Evolutionary conservation across 768 basidiomycete genomes (phyloP).

Genomic region (Pleurotus citrinopileatus): DNA sequence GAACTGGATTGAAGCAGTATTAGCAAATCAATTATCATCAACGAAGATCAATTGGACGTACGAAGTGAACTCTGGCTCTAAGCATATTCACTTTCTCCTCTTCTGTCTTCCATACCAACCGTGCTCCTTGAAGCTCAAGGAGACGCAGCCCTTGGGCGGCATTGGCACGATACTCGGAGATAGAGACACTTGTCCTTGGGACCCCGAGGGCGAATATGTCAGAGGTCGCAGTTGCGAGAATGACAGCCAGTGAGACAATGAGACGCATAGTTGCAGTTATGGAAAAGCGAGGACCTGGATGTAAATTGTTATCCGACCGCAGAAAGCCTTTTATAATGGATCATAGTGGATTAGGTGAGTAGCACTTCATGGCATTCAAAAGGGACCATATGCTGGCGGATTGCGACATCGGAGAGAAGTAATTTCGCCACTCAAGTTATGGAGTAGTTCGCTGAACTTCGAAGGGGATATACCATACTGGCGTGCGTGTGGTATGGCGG

Average conservation of each 20-base stretch:
- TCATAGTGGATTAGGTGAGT: too few species aligned
- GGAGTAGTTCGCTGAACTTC: too few species aligned
- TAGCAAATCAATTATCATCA: neutral
- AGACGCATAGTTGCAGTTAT: neutral
- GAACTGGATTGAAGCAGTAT: conserved; percentile 19
- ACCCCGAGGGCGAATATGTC: neutral
- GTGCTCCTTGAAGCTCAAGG: conserved; percentile 19
- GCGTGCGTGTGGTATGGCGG: too few species aligned
- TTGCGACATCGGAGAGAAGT: too few species aligned
- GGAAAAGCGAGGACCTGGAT: too few species aligned
- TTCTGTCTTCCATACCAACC: conserved; percentile 19
- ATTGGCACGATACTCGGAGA: conserved; percentile 14
- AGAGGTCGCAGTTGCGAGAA: neutral
- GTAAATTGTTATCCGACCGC: too few species aligned
- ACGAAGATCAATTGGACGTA: conserved; percentile 13
- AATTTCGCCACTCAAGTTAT: too few species aligned
- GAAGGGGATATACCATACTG: too few species aligned
- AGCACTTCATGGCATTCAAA: too few species aligned
- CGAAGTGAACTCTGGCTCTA: conserved; percentile 19
- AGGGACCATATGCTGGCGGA: too few species aligned
- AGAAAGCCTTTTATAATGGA: too few species aligned
- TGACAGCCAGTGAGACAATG: neutral
- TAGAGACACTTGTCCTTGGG: neutral
- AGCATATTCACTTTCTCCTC: conserved; percentile 26
- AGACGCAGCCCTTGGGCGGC: conserved; percentile 28